Base-by-base conservation (phyloP, 2,329 filamentous ascomycete species). In the Bimuria novae-zelandiae region DNA sequence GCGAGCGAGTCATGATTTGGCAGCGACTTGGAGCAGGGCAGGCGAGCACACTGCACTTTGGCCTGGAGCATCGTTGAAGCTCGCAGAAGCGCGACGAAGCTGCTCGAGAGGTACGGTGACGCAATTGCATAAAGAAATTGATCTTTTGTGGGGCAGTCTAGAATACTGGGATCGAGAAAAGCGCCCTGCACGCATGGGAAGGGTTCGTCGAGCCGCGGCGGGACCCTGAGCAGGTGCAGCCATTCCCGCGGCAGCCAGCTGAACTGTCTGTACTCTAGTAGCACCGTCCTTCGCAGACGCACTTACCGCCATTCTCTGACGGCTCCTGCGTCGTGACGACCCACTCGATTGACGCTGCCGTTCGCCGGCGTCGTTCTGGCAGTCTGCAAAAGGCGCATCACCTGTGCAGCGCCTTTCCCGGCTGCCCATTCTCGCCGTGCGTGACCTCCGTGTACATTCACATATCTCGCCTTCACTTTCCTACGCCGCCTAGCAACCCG, bases 261-360 rank as follows among this genome's bases (percentile, higher is more conserved):
- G n/a, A n/a, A n/a, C n/a, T n/a, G n/a, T n/a, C n/a, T n/a, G n/a
- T n/a, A n/a, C 37, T 10, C 39, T 22, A 2, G 12, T 22, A 36
- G 17, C 23, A 23, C 46, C 46, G 36, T 41, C 19, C 17, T 22
- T 41, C 44, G 52, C 23, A 35, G 32, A 41, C 23, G 36, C 37
- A 22, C 45, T 54, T 53, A 57, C 52, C 52, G 52, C 55, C 45
- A 37, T 41, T 49, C 37, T 25, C 46, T 48, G 45, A 19, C 37
- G 14, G 29, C 32, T 37, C 27, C 30, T 52, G 43, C 49, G 40
- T 45, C 22, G 43, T 32, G 27, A 47, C 30, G 51, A 51, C 46
- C 47, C 46, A 45, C 54, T 17, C 35, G 23, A 48, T 36, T 33
- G 45, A 52, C 22, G 45, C 46, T 46, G 46, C 44, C 39, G 39